Evolutionary conservation across 1,139 yeast species (phyloP).

Genomic region (Yamadazyma blattariae): DNA sequence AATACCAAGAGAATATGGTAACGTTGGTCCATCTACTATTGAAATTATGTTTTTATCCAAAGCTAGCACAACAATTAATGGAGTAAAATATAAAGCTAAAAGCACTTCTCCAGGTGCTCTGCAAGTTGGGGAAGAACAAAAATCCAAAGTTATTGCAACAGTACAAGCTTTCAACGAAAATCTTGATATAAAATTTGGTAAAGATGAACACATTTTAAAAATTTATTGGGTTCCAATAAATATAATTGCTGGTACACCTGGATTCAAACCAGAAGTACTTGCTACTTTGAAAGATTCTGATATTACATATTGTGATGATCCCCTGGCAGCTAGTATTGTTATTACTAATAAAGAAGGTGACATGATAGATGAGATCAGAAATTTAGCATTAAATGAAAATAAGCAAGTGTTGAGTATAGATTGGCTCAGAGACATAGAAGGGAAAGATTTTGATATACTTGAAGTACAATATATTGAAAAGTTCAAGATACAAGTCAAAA

Average conservation of each 20-base stretch:
- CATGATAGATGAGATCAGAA: neutral
- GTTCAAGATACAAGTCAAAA: neutral
- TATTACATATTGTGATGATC: constrained; percentile 1
- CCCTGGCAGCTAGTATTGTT: neutral
- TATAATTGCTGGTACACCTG: neutral
- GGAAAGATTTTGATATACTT: constrained; percentile 1
- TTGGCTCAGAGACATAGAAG: constrained; percentile 8
- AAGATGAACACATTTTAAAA: too few relatives aligned
- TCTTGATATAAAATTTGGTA: too few relatives aligned
- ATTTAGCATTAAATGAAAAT: neutral
- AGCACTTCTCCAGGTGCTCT: too few relatives aligned
- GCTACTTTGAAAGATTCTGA: neutral
- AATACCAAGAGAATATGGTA: too few relatives aligned
- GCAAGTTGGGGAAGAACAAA: too few relatives aligned
- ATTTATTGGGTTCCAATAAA: neutral
- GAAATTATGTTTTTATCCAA: constrained; percentile 21
- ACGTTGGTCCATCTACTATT: too few relatives aligned
- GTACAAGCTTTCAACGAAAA: too few relatives aligned
- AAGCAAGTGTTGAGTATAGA: neutral
- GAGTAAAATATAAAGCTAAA: constrained; percentile 21
- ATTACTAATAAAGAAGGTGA: neutral
- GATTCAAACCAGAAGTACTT: neutral
- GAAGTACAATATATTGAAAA: neutral
- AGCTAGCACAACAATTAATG: constrained; percentile 32
- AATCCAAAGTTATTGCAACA: too few relatives aligned